Percentiles rank a stretch among this genome's conserved stretches.
These are phyloP conservation scores for Candida frijolesensis DNA, from an alignment of 1,139 yeast genomes.

Conservation along the genomic window DNA sequence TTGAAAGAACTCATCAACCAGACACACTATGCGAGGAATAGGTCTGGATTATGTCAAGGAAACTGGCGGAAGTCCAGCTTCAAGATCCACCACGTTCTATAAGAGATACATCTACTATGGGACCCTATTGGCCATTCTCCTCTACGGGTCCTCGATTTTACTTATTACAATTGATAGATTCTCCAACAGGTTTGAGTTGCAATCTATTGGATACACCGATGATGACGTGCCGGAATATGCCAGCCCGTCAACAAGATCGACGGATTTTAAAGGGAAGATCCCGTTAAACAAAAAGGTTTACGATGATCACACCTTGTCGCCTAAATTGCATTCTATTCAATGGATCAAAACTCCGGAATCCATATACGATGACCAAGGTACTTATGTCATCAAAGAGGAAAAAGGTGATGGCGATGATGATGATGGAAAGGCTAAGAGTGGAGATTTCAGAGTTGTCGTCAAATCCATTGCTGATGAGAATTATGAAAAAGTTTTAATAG, in stretches of 20 bases:
- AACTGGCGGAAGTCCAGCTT: not conserved
- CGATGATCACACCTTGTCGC: conserved; percentile 47
- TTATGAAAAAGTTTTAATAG: conserved; percentile 48
- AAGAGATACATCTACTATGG: conserved; percentile 17
- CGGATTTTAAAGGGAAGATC: conserved; percentile 35
- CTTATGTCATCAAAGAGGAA: conserved; percentile 46
- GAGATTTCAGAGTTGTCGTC: conserved; percentile 36
- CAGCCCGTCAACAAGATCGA: conserved; percentile 32
- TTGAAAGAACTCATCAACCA: not conserved
- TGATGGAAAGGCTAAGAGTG: conserved; percentile 26
- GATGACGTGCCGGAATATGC: conserved; percentile 19
- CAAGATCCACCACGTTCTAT: not conserved
- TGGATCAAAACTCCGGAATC: conserved; percentile 63
- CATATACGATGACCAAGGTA: conserved; percentile 51
- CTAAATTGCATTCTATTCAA: conserved; percentile 55
- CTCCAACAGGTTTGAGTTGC: conserved; percentile 4
- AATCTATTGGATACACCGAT: conserved; percentile 13
- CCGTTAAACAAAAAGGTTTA: conserved; percentile 15
- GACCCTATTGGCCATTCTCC: conserved; percentile 27
- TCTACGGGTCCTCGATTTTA: conserved; percentile 45
- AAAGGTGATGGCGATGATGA: conserved; percentile 26
- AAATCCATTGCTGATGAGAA: conserved; percentile 52
- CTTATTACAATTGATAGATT: conserved; percentile 29
- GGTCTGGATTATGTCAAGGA: conserved; percentile 1
- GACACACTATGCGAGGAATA: conserved; percentile 1